Evolutionary conservation across 1,284 basidiomycete species (phyloP).

Genomic region (Tilletia indica): DNA sequence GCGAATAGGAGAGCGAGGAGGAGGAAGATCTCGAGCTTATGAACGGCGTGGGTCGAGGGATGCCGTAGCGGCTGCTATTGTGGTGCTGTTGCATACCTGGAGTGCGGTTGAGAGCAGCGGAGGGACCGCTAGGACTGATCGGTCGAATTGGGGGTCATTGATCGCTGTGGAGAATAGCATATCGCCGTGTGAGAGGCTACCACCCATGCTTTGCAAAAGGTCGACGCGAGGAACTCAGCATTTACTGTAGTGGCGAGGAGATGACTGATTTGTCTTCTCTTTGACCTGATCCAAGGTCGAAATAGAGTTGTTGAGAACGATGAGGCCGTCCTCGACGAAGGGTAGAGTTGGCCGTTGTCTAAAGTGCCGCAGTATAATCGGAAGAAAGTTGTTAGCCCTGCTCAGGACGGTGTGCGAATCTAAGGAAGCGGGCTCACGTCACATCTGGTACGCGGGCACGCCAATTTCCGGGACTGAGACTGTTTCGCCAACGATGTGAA

Average conservation of each 20-base stretch:
- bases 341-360: slow-evolving; percentile 76
- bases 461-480: slow-evolving; percentile 31
- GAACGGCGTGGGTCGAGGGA: slow-evolving; percentile 36
- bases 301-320: too few relatives aligned
- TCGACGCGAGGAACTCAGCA: neutral
- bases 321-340: too few relatives aligned
- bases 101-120: too few relatives aligned
- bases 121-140: too few relatives aligned
- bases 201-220: neutral
- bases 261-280: slow-evolving; percentile 65
- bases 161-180: slow-evolving; percentile 23
- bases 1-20: slow-evolving; percentile 27
- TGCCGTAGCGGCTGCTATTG: slow-evolving; percentile 31
- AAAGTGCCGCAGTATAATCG: slow-evolving; percentile 72
- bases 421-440: too few relatives aligned
- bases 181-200: neutral
- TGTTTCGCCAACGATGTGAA: slow-evolving; percentile 32
- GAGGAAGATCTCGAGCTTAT: slow-evolving; percentile 24
- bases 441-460: slow-evolving; percentile 47
- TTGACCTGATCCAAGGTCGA: too few relatives aligned
- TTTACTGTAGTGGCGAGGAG: slow-evolving; percentile 34
- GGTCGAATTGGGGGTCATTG: slow-evolving; percentile 31
- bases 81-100: too few relatives aligned
- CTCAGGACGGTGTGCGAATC: too few relatives aligned
- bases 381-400: slow-evolving; percentile 70